Evolutionary conservation across 306 rosid genomes (phyloP).

Genomic region (Pueraria montana): DNA sequence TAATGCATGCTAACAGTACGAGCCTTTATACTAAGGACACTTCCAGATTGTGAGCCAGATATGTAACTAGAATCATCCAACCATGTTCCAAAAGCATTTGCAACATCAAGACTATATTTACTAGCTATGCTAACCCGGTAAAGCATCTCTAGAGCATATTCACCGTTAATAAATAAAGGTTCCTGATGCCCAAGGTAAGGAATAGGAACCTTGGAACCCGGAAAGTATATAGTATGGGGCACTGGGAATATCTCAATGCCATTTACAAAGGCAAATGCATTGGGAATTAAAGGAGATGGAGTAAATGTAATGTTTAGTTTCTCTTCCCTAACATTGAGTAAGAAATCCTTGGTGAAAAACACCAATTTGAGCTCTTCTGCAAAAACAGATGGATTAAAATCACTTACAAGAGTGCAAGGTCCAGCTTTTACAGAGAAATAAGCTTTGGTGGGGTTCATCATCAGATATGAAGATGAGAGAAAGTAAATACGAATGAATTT

Average conservation of each 20-base stretch:
- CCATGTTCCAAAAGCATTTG: slow-evolving; percentile 53
- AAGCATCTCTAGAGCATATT: slow-evolving; percentile 51
- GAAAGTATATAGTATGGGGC: slow-evolving; percentile 60
- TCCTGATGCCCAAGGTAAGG: slow-evolving; percentile 45
- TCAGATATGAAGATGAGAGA: slow-evolving; percentile 40
- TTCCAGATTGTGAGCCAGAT: slow-evolving; percentile 35
- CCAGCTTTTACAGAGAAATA: slow-evolving; percentile 68
- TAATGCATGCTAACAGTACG: neutral
- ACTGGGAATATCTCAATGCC: slow-evolving; percentile 79
- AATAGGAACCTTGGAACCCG: slow-evolving; percentile 35
- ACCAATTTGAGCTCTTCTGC: slow-evolving; percentile 42
- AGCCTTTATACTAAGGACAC: neutral
- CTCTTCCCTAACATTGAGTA: slow-evolving; percentile 43
- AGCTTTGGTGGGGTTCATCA: slow-evolving; percentile 30
- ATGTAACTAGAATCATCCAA: slow-evolving; percentile 40
- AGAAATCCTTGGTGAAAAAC: slow-evolving; percentile 53
- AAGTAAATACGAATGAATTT: slow-evolving; percentile 67
- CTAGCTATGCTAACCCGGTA: neutral
- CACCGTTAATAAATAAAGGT: slow-evolving; percentile 24
- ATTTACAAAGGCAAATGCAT: slow-evolving; percentile 65
- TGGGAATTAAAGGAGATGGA: slow-evolving; percentile 47
- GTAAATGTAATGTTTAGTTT: slow-evolving; percentile 58
- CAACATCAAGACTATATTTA: fast-evolving
- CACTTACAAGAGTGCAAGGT: slow-evolving; percentile 54
- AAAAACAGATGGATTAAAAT: slow-evolving; percentile 59